Evolutionary conservation across 225 moss, liverwort and hornwort species (phyloP).

Genomic region (Polytrichum commune): DNA sequence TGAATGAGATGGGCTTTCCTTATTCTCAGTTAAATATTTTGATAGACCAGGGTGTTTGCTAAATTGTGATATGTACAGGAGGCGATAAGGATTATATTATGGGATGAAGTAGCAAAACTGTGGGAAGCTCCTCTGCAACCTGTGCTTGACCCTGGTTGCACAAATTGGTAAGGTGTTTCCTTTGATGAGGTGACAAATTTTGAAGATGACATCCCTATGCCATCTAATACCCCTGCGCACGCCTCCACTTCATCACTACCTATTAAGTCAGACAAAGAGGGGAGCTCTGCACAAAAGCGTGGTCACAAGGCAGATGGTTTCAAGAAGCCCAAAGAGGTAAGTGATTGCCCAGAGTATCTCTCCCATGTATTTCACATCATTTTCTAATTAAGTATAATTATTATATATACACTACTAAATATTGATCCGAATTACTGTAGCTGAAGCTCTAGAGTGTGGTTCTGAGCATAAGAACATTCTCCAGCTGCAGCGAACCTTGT

Average conservation of each 20-base stretch:
- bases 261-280: conserved; percentile 41
- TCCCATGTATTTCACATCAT: too few relatives aligned
- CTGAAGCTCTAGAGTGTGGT: conserved; percentile 51
- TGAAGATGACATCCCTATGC: conserved; percentile 34
- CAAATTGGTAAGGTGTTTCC: conserved; percentile 85
- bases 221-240: conserved; percentile 29
- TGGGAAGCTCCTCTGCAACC: conserved; percentile 92
- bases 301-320: conserved; percentile 19
- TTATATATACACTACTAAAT: background rate
- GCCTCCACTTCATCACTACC: conserved; percentile 43
- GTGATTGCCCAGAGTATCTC: conserved; percentile 7
- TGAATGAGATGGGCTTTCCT: conserved; percentile 1
- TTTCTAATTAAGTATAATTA: background rate
- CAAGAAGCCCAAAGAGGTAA: conserved; percentile 38
- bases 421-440: conserved; percentile 9
- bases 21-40: background rate
- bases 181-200: conserved; percentile 55
- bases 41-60: background rate
- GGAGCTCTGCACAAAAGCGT: conserved; percentile 33
- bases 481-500: conserved; percentile 56
- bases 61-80: conserved; percentile 45
- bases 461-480: conserved; percentile 57
- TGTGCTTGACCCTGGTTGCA: conserved; percentile 87
- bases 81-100: conserved; percentile 78
- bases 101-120: conserved; percentile 79